Base-by-base conservation (phyloP, 306 rosid species). In the Cicer chorassanicum region DNA sequence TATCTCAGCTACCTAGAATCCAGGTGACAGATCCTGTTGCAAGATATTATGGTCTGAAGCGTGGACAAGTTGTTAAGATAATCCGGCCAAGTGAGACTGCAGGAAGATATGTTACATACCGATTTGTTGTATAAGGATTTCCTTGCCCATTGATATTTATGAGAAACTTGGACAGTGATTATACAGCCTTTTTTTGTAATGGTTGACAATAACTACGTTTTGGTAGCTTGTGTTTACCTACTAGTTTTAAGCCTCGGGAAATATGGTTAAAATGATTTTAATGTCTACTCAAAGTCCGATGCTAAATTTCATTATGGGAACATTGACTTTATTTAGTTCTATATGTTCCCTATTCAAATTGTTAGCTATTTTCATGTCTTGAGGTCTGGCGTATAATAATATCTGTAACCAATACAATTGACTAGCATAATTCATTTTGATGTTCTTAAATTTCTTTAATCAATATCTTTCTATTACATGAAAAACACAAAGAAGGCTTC, bases 61-160 rank as follows among this genome's bases (percentile, higher is more conserved):
- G 93, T n/a, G 98, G 93, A 51, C 96, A 93, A 55, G 96, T 93
- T 64, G 98, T 94, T 62, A 90, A 89, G 92, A 93, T 93, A 43
- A 85, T 85, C 79, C 78, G 96, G 56, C 84, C 90, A 4, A 91
- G 96, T 79, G 96, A 93, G 78, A 93, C 98, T 21, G 92, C 97
- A 6, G 98, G 97, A 8, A 84, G 89, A 86, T 89, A 91, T 75
- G 83, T 93, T 74, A 91, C 96, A 54, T 91, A 93, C 63, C 73
- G 98, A 75, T 91, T 82, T 59, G 94, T 91, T 57, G 90, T 89
- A 9, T 89, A 72, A 83, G 36, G 14, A 6, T 64, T 39, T 40
- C 8, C 49, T 41, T 15, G 49, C 15, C 55, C 29, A 9, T 55
- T 42, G 44, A 64, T 53, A 53, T 41, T 76, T 41, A 5, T 65